Evolutionary conservation across 192 early-diverging fungal species (phyloP).

Genomic region (Coemansia asiatica): DNA sequence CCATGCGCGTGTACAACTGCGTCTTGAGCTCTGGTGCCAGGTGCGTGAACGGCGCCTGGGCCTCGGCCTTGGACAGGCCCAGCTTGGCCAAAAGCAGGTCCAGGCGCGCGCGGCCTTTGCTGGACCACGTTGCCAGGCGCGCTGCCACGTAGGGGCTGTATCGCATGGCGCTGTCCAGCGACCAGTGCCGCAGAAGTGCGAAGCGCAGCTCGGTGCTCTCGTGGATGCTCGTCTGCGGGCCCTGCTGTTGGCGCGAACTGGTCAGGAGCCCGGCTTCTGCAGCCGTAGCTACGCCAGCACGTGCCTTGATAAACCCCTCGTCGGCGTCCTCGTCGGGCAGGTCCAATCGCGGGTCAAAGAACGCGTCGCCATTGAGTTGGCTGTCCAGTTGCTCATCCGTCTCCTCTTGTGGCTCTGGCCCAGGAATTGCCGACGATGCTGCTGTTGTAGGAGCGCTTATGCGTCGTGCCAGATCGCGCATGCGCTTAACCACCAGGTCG

Average conservation of each 20-base stretch:
- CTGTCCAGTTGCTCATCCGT: constrained; percentile 27
- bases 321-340: constrained; percentile 31
- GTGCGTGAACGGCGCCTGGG: constrained; percentile 70
- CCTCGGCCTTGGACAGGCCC: constrained; percentile 85
- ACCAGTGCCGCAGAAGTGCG: constrained; percentile 91
- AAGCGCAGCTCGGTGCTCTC: constrained; percentile 79
- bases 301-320: constrained; percentile 28
- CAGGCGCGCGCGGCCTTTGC: constrained; percentile 75
- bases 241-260: constrained; percentile 15
- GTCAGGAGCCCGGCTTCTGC: constrained; percentile 36
- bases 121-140: constrained; percentile 86
- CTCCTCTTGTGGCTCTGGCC: background rate
- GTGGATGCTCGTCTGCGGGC: constrained; percentile 19
- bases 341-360: constrained; percentile 30
- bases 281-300: constrained; percentile 13
- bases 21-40: constrained; percentile 76
- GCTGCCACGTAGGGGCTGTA: constrained; percentile 85
- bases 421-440: background rate
- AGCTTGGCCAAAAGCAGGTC: constrained; percentile 84
- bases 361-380: constrained; percentile 23
- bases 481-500: constrained; percentile 58
- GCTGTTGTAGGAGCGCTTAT: constrained; percentile 27
- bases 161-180: constrained; percentile 81
- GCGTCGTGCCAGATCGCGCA: constrained; percentile 71
- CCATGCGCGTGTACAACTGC: constrained; percentile 65